phyloP scores from a whole-genome alignment of 2,329 filamentous ascomycete genomes.

The Fusarium ramigenum region DNA sequence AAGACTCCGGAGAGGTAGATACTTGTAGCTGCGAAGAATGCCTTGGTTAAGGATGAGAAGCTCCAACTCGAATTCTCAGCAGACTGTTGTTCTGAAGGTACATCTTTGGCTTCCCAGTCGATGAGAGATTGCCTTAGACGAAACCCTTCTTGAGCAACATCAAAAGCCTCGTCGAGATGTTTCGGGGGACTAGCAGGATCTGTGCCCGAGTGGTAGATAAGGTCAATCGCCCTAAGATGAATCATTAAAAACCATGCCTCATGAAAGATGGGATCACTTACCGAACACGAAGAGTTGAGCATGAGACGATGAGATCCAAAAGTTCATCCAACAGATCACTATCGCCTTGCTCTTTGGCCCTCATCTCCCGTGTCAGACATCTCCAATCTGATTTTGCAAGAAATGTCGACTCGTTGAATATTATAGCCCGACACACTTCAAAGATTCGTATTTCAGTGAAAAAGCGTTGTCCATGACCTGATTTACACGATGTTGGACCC shows the following conservation, averaged over 20 bases:
- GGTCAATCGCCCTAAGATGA: neutral
- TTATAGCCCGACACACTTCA: constrained; percentile 46
- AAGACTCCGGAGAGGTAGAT: constrained; percentile 51
- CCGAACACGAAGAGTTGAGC: constrained; percentile 46
- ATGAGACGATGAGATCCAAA: constrained; percentile 45
- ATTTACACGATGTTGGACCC: constrained; percentile 40
- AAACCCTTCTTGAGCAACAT: constrained; percentile 36
- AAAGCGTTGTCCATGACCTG: constrained; percentile 39
- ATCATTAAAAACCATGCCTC: fast-evolving
- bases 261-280: constrained; percentile 2
- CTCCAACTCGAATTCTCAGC: neutral
- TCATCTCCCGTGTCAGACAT: neutral
- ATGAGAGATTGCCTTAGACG: constrained; percentile 23
- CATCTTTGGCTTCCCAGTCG: neutral
- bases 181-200: fast-evolving
- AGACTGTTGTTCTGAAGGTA: fast-evolving
- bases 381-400: constrained; percentile 41
- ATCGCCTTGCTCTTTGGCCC: fast-evolving
- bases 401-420: constrained; percentile 45
- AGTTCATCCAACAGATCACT: constrained; percentile 35
- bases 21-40: constrained; percentile 47
- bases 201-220: neutral
- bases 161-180: neutral
- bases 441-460: constrained; percentile 47
- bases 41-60: constrained; percentile 33